Evolutionary conservation across 768 basidiomycete species (phyloP), one percentile per base, ranked within the genome.

Genomic region (Tulasnella sp.): DNA sequence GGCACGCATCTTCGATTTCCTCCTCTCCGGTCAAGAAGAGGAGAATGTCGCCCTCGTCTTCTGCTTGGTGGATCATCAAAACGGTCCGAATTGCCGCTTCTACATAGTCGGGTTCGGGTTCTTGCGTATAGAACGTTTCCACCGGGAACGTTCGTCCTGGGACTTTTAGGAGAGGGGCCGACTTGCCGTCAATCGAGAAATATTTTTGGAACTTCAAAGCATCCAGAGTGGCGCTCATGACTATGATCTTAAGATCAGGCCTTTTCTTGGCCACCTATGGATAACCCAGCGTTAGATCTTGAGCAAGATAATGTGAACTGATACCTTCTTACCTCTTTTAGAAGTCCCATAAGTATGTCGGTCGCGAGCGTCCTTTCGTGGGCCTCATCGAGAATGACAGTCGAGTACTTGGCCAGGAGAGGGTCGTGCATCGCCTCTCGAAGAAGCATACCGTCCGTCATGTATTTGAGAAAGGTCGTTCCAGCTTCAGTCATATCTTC

Each of bases 221-320:
- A 67, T 97, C 94, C 19, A 99, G 83, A 1, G 96, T 99, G 15
- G 96, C 96, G 41, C 88, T 92, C 94, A 99, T 99, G 76, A 99
- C 74, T 63, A 99, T 93, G 70, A 98, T 84, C 74, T 96, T 98
- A 64, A 99, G 81, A 70, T 99, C 94, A 1, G 78, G 62, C 31
- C 96, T 83, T 63, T 79, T 80, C 68, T 82, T 83, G 2, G 85
- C 85, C 22, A 99, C 69, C 69, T 70, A 49, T 21, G 19, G 46
- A 12, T 11, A 42, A 50, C 48, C 59, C 53, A 25, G 2, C 8
- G 34, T 22, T 17, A 43, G 49, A 5, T 5, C 34, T 38, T 12
- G 41, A 27, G 45, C 22, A 41, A 19, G 7, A 5, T 25, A n/a
- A 38, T 11, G 2, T 19, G 9, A 43, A 22, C 44, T 15, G 22